Conservation (phyloP, 345 rosid species). For the Populus deltoides region DNA sequence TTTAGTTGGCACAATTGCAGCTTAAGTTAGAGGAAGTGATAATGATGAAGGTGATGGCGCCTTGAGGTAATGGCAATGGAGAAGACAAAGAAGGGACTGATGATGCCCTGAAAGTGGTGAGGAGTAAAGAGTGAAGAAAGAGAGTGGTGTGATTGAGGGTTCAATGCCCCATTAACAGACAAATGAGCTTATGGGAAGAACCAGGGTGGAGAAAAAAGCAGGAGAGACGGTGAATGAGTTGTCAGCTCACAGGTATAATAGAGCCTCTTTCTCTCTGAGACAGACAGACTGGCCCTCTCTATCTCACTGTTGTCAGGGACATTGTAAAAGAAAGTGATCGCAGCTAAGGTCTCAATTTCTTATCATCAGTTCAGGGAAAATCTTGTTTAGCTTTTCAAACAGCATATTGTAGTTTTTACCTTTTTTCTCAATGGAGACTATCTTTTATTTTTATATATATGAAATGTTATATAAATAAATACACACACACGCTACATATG, state of each 20-base stretch:
- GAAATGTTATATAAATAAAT: no score
- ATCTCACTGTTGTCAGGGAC: background rate
- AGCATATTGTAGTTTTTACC: background rate
- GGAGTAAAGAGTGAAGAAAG: background rate
- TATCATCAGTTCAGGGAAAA: background rate
- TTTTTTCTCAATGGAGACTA: no score
- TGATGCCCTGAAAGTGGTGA: background rate
- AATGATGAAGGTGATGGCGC: background rate
- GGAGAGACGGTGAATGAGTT: background rate
- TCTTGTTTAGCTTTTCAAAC: background rate
- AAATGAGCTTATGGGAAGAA: background rate
- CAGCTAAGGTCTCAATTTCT: background rate
- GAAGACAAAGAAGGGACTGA: background rate
- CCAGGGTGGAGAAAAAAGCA: background rate
- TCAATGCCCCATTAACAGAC: constrained; percentile 1
- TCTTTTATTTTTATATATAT: no score
- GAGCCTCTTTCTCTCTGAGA: background rate
- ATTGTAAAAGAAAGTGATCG: background rate
- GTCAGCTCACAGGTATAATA: background rate
- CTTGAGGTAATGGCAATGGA: background rate
- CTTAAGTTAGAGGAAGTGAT: background rate
- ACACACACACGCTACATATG: no score
- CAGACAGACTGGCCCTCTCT: constrained; percentile 1
- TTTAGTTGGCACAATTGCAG: background rate
- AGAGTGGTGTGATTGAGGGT: background rate